These are phyloP conservation scores for Colletotrichum cereale DNA, from an alignment of 2,329 filamentous ascomycete species.

Conservation along the genomic window DNA sequence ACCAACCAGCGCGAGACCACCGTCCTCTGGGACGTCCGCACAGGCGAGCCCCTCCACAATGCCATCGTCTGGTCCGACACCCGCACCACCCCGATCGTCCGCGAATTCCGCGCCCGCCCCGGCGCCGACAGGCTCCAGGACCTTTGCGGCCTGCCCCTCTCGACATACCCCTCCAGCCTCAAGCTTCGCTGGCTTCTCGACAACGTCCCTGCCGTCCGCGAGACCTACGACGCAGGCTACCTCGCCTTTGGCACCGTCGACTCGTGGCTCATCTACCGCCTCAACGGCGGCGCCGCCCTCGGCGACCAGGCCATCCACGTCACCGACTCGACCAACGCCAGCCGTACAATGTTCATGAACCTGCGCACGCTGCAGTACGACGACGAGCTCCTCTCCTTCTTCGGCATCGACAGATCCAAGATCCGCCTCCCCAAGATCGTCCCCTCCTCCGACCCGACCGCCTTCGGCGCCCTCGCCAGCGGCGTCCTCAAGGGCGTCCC, in stretches of 20 bases:
- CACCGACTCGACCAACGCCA: conserved; percentile 89
- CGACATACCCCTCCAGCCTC: conserved; percentile 88
- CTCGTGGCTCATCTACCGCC: conserved; percentile 86
- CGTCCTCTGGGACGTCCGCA: conserved; percentile 84
- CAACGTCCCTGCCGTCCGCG: conserved; percentile 75
- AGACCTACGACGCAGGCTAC: conserved; percentile 81
- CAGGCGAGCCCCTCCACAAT: conserved; percentile 84
- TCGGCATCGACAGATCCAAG: conserved; percentile 77
- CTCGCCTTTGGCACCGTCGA: conserved; percentile 91
- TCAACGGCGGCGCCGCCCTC: conserved; percentile 79
- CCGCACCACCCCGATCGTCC: conserved; percentile 77
- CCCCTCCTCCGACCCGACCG: conserved; percentile 79
- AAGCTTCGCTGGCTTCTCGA: conserved; percentile 87
- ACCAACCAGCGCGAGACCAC: conserved; percentile 94
- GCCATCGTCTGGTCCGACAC: conserved; percentile 94
- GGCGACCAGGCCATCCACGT: conserved; percentile 74
- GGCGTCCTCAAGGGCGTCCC: conserved; percentile 77
- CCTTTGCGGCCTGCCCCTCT: conserved; percentile 84
- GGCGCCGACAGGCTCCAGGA: conserved; percentile 77
- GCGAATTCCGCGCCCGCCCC: conserved; percentile 77
- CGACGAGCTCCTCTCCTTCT: conserved; percentile 81
- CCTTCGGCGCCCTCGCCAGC: conserved; percentile 75
- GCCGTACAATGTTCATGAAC: conserved; percentile 95
- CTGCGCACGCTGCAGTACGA: conserved; percentile 85
- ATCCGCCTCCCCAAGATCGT: conserved; percentile 85